phyloP scores from a whole-genome alignment of 345 rosid genomes.

The Geranium rotundifolium region DNA sequence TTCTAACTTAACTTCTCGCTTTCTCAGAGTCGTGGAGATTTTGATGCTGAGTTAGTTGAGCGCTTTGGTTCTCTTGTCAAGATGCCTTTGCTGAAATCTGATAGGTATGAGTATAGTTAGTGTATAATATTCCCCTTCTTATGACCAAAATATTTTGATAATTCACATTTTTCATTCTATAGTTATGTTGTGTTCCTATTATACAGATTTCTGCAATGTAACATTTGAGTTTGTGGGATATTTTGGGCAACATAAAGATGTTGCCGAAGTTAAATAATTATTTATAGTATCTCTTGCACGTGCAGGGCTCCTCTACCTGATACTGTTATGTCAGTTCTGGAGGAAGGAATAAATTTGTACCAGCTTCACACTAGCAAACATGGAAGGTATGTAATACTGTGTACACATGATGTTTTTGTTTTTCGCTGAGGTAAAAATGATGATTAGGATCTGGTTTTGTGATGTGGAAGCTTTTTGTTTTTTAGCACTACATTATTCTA shows the following conservation, averaged over 20 bases:
- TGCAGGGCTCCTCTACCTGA: slow-evolving; percentile 71
- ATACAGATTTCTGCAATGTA: background rate
- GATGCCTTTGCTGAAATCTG: slow-evolving; percentile 77
- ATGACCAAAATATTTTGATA: background rate
- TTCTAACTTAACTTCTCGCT: background rate
- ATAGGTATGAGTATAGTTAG: slow-evolving; percentile 36
- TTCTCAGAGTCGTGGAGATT: slow-evolving; percentile 65
- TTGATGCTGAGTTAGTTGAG: slow-evolving; percentile 74
- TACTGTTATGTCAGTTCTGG: slow-evolving; percentile 49
- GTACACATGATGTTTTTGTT: background rate
- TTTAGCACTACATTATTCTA: too few species aligned
- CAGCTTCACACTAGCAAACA: slow-evolving; percentile 57
- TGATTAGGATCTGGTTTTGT: background rate
- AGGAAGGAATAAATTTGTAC: slow-evolving; percentile 78
- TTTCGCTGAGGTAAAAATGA: background rate
- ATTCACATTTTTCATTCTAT: background rate
- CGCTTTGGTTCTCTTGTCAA: slow-evolving; percentile 84
- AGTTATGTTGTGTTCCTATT: too few species aligned
- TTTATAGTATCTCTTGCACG: slow-evolving; percentile 9
- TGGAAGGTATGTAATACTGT: slow-evolving; percentile 47
- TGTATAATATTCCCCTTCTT: background rate
- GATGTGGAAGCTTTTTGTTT: background rate
- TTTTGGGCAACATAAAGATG: background rate
- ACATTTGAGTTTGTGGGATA: background rate
- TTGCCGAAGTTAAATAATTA: background rate